Evolutionary conservation across 2,329 filamentous ascomycete species (phyloP).

Genomic region (Beauveria brongniartii): DNA sequence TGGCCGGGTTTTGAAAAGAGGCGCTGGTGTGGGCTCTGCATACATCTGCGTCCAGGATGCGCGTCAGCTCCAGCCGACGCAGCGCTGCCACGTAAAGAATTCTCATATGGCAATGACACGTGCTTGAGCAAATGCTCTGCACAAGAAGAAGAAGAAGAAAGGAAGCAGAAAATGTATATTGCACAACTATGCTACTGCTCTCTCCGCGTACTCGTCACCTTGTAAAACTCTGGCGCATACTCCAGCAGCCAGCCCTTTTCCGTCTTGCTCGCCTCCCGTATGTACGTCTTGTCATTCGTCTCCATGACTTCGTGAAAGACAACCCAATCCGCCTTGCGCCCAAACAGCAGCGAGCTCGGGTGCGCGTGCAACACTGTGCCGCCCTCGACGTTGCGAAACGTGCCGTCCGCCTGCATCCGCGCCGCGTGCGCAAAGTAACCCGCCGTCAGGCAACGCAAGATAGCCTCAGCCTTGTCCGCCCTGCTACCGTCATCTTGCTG

Average conservation of each 20-base stretch:
- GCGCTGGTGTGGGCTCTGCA: neutral
- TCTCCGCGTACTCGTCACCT: conserved; percentile 32
- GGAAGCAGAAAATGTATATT: neutral
- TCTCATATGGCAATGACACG: neutral
- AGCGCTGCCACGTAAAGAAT: too few species aligned
- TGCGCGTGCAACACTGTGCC: conserved; percentile 75
- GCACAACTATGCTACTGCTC: conserved; percentile 9
- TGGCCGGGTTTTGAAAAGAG: neutral
- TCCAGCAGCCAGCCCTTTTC: conserved; percentile 89
- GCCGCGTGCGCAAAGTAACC: conserved; percentile 93
- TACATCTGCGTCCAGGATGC: too few species aligned
- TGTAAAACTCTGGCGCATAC: conserved; percentile 79
- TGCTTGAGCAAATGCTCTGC: neutral
- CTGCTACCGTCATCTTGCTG: neutral
- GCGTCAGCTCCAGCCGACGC: too few species aligned
- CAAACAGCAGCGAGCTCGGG: conserved; percentile 90
- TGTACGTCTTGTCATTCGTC: conserved; percentile 79
- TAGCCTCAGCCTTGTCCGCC: conserved; percentile 53
- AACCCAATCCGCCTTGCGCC: conserved; percentile 93
- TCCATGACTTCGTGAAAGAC: conserved; percentile 92
- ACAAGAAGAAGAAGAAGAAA: neutral
- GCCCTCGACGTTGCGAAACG: conserved; percentile 77
- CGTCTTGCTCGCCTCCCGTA: conserved; percentile 86
- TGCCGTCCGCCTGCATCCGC: conserved; percentile 88
- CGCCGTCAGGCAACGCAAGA: conserved; percentile 75